These are phyloP conservation scores for Jamesozyma jinghongensis DNA, from an alignment of 805 yeast species.

Conservation along the genomic window DNA sequence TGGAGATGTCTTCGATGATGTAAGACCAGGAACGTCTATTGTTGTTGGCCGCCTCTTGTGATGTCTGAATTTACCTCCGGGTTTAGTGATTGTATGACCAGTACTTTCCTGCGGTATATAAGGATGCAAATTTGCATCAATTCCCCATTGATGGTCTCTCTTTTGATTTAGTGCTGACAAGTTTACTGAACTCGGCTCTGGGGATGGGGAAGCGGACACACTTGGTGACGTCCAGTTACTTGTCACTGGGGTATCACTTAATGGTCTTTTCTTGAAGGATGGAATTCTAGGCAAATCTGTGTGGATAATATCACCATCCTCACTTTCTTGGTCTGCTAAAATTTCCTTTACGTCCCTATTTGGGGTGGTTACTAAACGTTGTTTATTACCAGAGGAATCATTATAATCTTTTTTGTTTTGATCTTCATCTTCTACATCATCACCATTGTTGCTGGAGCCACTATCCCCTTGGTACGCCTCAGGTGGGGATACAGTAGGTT, in stretches of 20 bases:
- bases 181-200: conserved; percentile 16
- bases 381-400: no score
- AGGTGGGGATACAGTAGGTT: conserved; percentile 3
- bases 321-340: no score
- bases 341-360: no score
- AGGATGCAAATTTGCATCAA: background rate
- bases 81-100: background rate
- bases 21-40: conserved; percentile 85
- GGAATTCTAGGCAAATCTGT: conserved; percentile 28
- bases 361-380: no score
- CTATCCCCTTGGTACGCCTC: background rate
- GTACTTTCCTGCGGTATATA: background rate
- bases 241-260: conserved; percentile 64
- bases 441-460: background rate
- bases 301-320: no score
- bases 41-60: conserved; percentile 62
- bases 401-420: no score
- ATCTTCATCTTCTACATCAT: background rate
- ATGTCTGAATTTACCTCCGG: conserved; percentile 5
- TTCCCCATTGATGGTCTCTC: background rate
- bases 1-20: conserved; percentile 69
- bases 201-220: conserved; percentile 26
- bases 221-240: conserved; percentile 50
- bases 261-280: conserved; percentile 60
- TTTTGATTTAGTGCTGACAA: background rate